Base-by-base conservation (phyloP, 1,284 basidiomycete species). In the Naganishia cerealis region DNA sequence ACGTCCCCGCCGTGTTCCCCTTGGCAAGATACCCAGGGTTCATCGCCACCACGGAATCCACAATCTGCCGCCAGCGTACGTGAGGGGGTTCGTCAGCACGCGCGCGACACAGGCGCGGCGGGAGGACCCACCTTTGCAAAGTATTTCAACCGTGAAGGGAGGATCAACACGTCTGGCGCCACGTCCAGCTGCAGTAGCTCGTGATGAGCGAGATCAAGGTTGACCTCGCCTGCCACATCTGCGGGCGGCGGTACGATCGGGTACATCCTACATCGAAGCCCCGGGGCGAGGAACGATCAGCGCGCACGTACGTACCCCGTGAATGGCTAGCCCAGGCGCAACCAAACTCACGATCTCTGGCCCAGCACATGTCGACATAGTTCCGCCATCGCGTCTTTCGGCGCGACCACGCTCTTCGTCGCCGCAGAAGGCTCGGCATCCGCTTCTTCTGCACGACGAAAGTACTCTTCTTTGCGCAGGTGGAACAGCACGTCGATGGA, bases 401-500 rank as follows among this genome's bases (percentile, higher is more conserved):
- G 83, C 1, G 82, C 75, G 33, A 67, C 54, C 40, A 82, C 71
- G 21, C 46, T 33, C 29, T 59, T 48, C 18, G 53, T 29, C 4
- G 29, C 57, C 40, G 43, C n/a, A 2, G 38, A 6, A 0, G 82
- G 74, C 7, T 84, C 80, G 3, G 87, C 80, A 65, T 88, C 86
- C 1, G 87, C 83, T 72, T 90, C 90, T 65, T 86, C 83, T 2
- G 87, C 88, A 38, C 86, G 85, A 75, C 88, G 89, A 71, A 90
- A 84, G 67, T 88, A 86, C 77, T 97, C 92, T 73, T 96, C 90
- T 70, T 87, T 88, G 63, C 89, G 86, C 1, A 99, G 82, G 76
- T 96, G 93, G 79, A 94, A 94, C 29, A 99, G 82, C 0, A 89
- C 86, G 77, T 99, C 96, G 7, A 92, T 87, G 66, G 90, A 92